phyloP scores from a whole-genome alignment of 192 early-diverging fungal genomes.

The Funneliformis mosseae region DNA sequence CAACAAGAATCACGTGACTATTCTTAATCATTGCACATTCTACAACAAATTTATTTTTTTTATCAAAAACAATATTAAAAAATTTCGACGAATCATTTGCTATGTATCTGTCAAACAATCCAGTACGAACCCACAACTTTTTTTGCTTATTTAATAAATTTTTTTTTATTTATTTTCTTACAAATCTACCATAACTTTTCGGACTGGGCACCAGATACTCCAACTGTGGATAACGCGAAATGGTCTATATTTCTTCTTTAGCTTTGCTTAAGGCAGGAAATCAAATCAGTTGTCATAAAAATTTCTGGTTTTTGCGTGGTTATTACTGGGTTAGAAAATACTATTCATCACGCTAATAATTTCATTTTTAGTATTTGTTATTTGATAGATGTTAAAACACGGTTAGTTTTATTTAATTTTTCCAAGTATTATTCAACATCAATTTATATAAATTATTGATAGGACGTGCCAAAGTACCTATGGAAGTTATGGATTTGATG shows the following conservation, averaged over 20 bases:
- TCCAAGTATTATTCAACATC: slow-evolving; percentile 29
- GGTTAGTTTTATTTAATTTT: slow-evolving; percentile 50
- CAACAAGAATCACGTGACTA: too few relatives aligned
- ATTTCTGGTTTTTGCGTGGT: neutral
- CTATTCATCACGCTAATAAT: neutral
- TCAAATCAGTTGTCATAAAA: neutral
- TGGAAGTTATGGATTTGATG: slow-evolving; percentile 99
- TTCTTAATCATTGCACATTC: too few relatives aligned
- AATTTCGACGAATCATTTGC: too few relatives aligned
- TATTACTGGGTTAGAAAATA: neutral
- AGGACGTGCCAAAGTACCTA: slow-evolving; percentile 96
- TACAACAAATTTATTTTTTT: too few relatives aligned
- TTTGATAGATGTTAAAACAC: slow-evolving; percentile 82
- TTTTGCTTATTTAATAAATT: too few relatives aligned
- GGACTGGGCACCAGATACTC: slow-evolving; percentile 68
- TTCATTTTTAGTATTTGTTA: neutral
- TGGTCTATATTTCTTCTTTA: slow-evolving; percentile 98
- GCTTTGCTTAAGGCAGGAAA: slow-evolving; percentile 86
- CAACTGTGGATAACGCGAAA: slow-evolving; percentile 98
- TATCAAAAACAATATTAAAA: too few relatives aligned
- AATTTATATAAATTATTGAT: slow-evolving; percentile 36
- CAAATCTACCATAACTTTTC: slow-evolving; percentile 63
- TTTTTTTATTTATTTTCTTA: too few relatives aligned
- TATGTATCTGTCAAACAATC: too few relatives aligned
- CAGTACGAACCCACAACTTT: too few relatives aligned